Evolutionary conservation across 371 early-diverging fungal species (phyloP).

Genomic region (Polyrhizophydium stewartii): DNA sequence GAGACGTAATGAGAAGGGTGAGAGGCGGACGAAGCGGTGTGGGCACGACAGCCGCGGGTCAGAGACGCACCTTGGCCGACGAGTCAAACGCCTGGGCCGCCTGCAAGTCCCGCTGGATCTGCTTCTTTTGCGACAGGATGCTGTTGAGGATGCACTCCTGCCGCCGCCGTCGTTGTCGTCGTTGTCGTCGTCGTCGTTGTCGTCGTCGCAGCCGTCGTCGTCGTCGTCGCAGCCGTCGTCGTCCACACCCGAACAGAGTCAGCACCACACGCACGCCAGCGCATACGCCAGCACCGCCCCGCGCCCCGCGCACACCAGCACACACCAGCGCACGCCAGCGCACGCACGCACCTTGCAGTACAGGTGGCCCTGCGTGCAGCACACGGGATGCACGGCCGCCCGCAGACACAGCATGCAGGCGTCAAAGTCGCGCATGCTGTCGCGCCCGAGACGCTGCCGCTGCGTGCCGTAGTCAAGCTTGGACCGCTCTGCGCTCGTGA

Average conservation of each 20-base stretch:
- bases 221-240: too few species aligned
- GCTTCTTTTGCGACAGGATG: constrained; percentile 82
- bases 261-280: not conserved
- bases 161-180: not conserved
- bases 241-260: not conserved
- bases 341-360: constrained; percentile 53
- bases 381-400: constrained; percentile 76
- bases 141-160: constrained; percentile 84
- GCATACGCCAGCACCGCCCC: not conserved
- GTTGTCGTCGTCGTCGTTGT: too few species aligned
- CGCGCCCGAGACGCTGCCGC: constrained; percentile 64
- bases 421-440: constrained; percentile 82
- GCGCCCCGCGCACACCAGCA: not conserved
- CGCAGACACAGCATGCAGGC: constrained; percentile 90
- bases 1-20: not conserved
- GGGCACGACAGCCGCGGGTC: not conserved
- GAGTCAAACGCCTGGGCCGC: not conserved
- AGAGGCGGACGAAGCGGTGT: not conserved
- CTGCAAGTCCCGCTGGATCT: constrained; percentile 33
- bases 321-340: not conserved
- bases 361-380: constrained; percentile 77
- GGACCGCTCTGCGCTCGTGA: constrained; percentile 88
- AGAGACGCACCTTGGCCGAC: not conserved
- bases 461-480: constrained; percentile 89
- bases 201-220: too few species aligned